Percentiles rank a stretch among this genome's conserved stretches.
Evolutionary conservation across 1,139 yeast species (phyloP).

Genomic region (Hyphopichia pseudoburtonii): DNA sequence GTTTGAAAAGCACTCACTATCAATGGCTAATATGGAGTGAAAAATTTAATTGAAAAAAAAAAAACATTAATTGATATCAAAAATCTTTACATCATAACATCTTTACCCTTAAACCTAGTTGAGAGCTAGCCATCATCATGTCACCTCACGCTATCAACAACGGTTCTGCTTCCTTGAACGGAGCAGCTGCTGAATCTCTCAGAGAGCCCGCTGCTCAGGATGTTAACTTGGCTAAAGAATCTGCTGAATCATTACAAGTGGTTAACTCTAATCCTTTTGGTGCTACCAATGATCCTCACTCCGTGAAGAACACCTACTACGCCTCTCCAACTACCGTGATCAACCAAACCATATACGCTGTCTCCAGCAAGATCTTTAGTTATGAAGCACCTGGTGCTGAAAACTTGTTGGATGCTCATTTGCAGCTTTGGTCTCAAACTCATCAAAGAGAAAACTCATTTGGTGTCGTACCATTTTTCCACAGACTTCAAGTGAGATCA

Average conservation of each 20-base stretch:
- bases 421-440: slow-evolving; percentile 59
- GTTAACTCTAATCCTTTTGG: slow-evolving; percentile 53
- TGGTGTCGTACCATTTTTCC: slow-evolving; percentile 58
- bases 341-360: slow-evolving; percentile 63
- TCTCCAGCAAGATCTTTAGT: slow-evolving; percentile 65
- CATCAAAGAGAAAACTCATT: slow-evolving; percentile 52
- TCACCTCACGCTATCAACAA: slow-evolving; percentile 7
- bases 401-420: slow-evolving; percentile 58
- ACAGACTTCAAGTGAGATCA: slow-evolving; percentile 69
- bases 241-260: slow-evolving; percentile 1
- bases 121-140: slow-evolving; percentile 3
- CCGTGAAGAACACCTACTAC: slow-evolving; percentile 50
- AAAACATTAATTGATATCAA: not conserved
- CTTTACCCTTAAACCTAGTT: not conserved
- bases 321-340: slow-evolving; percentile 66
- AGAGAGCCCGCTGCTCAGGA: slow-evolving; percentile 1
- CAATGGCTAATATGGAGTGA: too few species aligned
- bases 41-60: not conserved
- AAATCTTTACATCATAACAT: not conserved
- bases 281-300: slow-evolving; percentile 54
- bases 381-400: slow-evolving; percentile 66
- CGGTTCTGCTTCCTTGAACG: slow-evolving; percentile 1
- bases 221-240: slow-evolving; percentile 1
- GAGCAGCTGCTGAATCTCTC: slow-evolving; percentile 1
- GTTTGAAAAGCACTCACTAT: too few species aligned